These are phyloP conservation scores for Blastocystis sp. DNA, from an alignment of 352 stramenopile genomes.

Conservation along the genomic window DNA sequence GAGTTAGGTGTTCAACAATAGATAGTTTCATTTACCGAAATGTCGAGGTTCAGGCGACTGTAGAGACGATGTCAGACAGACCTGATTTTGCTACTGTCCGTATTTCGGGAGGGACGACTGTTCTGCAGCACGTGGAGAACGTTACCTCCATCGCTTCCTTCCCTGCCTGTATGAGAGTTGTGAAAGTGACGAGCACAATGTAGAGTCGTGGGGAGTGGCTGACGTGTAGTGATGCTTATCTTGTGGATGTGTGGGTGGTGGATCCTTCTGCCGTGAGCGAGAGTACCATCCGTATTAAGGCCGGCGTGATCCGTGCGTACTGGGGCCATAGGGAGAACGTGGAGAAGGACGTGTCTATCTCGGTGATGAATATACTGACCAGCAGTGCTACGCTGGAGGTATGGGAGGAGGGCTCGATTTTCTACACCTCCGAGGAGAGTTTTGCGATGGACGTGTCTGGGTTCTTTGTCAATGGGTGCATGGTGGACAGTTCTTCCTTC, in stretches of 20 bases:
- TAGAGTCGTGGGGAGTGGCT: background rate
- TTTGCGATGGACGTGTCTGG: background rate
- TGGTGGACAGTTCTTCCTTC: background rate
- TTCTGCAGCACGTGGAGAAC: background rate
- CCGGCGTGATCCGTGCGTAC: constrained; percentile 3
- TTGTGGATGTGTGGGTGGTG: constrained; percentile 29
- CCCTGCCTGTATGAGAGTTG: background rate
- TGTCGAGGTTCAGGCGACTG: background rate
- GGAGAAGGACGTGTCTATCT: constrained; percentile 21
- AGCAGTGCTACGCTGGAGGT: background rate
- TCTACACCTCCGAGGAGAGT: background rate
- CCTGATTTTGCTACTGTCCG: constrained; percentile 3
- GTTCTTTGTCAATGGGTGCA: background rate
- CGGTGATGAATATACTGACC: background rate
- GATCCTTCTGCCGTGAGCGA: background rate
- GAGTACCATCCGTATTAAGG: background rate
- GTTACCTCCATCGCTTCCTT: background rate
- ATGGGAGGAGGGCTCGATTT: background rate
- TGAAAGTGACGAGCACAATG: background rate
- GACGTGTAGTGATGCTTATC: background rate
- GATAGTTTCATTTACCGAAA: background rate
- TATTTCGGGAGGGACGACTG: constrained; percentile 16
- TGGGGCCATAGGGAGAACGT: constrained; percentile 8
- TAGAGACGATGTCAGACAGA: background rate
- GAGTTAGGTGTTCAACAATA: background rate